Conservation (phyloP, 1,284 basidiomycete genomes). For the Austroboletus niveus region DNA sequence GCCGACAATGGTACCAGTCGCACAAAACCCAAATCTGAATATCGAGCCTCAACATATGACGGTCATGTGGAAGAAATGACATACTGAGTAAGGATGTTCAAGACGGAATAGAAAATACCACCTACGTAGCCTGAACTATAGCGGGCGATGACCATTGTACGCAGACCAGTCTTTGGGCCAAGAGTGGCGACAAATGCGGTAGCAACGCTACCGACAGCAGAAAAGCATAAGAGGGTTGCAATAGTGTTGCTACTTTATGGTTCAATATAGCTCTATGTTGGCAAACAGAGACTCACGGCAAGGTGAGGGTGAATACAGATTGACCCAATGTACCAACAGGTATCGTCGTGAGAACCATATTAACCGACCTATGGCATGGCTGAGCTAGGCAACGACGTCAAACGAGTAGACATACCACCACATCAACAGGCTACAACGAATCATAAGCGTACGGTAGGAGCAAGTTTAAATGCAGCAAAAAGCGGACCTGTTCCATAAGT, state of each 20-base stretch:
- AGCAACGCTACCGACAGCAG: conserved; percentile 39
- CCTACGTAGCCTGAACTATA: conserved; percentile 59
- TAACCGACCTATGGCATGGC: conserved; percentile 37
- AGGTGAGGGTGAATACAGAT: conserved; percentile 49
- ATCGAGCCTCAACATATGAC: not conserved
- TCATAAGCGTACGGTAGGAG: conserved; percentile 10
- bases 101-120: conserved; percentile 52
- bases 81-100: conserved; percentile 59
- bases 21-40: conserved; percentile 45
- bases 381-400: conserved; percentile 12
- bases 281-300: conserved; percentile 36
- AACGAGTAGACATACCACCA: conserved; percentile 38
- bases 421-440: conserved; percentile 37
- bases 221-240: conserved; percentile 45
- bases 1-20: conserved; percentile 45
- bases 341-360: conserved; percentile 51
- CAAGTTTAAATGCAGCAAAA: conserved; percentile 5
- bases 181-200: conserved; percentile 56
- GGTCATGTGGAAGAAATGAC: conserved; percentile 5
- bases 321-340: conserved; percentile 60
- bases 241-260: conserved; percentile 42
- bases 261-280: conserved; percentile 22
- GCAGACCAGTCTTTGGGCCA: conserved; percentile 38
- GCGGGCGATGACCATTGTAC: conserved; percentile 51
- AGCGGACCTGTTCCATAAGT: conserved; percentile 48